Conservation (phyloP, 768 basidiomycete species). For the Hirschioporus abietinus region DNA sequence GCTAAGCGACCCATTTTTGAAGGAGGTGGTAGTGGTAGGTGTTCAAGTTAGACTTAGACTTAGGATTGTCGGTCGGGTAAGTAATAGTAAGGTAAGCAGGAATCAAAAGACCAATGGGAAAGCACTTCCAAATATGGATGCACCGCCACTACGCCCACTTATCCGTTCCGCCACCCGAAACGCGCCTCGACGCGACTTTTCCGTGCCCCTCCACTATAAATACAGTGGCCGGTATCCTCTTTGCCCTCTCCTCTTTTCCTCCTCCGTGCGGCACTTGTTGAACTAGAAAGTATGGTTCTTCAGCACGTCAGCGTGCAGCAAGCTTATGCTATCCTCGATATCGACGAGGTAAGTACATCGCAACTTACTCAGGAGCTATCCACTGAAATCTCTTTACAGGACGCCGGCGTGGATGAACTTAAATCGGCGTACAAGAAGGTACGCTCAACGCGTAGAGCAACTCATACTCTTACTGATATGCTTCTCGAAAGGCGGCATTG, state of each 20-base stretch:
- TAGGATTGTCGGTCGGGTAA: too few species aligned
- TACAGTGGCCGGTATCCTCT: neutral
- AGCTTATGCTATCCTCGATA: conserved; percentile 41
- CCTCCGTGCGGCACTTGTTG: neutral
- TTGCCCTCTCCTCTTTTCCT: neutral
- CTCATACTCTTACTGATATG: neutral
- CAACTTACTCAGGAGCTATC: neutral
- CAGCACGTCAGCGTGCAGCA: conserved; percentile 30
- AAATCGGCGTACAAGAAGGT: conserved; percentile 70
- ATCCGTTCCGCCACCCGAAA: neutral
- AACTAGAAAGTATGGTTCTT: conserved; percentile 24
- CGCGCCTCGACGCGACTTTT: neutral
- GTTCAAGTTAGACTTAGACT: neutral
- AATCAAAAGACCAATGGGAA: neutral
- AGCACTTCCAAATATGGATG: neutral
- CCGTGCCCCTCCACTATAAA: neutral
- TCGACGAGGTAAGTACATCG: conserved; percentile 42
- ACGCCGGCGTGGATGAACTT: conserved; percentile 55
- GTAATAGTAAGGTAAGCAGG: too few species aligned
- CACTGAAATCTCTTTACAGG: conserved; percentile 31
- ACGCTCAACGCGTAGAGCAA: conserved; percentile 10
- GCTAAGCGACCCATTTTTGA: conserved; percentile 82
- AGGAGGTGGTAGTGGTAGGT: neutral
- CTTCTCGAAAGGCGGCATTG: conserved; percentile 45
- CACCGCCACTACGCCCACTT: neutral